These are phyloP conservation scores for Isoetes taiwanensis DNA, from an alignment of 75 land plant species.

Conservation along the genomic window DNA sequence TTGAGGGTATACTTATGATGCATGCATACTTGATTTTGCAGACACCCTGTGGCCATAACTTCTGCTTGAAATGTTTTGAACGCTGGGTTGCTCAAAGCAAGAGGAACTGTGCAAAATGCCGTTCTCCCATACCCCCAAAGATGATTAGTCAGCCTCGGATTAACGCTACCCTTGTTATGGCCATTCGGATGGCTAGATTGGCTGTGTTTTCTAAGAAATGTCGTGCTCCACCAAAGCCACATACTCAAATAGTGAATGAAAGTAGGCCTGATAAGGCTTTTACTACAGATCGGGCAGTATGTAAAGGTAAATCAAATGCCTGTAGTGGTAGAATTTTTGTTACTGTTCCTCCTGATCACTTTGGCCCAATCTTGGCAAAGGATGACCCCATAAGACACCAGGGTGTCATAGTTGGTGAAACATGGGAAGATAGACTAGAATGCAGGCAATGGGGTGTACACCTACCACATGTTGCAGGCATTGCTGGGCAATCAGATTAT, in stretches of 20 bases:
- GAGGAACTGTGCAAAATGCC: not conserved
- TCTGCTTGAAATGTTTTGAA: not conserved
- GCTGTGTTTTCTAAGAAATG: not conserved
- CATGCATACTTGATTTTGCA: not conserved
- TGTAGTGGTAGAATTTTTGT: not conserved
- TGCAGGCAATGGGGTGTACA: slow-evolving; percentile 4
- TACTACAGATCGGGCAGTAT: not conserved
- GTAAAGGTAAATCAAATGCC: not conserved
- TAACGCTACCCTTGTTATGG: not conserved
- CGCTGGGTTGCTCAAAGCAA: not conserved
- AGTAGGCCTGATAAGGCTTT: not conserved
- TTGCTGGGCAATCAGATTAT: not conserved
- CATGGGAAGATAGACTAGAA: not conserved
- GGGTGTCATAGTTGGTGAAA: slow-evolving; percentile 3
- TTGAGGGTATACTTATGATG: no score
- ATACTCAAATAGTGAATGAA: not conserved
- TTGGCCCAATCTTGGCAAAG: not conserved
- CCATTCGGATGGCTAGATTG: not conserved
- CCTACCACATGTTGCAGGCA: slow-evolving; percentile 1
- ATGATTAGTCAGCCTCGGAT: not conserved
- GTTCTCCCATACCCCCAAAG: not conserved
- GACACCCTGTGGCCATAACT: slow-evolving; percentile 7
- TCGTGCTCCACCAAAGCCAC: not conserved
- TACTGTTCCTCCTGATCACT: not conserved
- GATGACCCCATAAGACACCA: not conserved